Conservation (phyloP, 805 yeast genomes). For the Middelhovenomyces tepae region DNA sequence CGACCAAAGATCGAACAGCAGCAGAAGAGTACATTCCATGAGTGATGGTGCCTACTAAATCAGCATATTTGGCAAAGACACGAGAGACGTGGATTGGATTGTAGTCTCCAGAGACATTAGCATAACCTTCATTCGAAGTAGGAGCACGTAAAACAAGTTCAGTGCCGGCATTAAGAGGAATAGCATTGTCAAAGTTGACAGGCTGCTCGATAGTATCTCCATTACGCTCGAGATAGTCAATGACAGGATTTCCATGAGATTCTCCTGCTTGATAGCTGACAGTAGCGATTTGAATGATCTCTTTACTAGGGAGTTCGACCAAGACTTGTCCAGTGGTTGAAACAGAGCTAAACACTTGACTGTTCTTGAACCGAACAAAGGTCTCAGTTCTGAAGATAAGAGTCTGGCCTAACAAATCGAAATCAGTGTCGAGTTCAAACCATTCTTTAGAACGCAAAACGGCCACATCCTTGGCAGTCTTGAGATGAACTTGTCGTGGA, state of each 20-base stretch:
- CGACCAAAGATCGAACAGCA: constrained; percentile 87
- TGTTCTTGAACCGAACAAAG: constrained; percentile 69
- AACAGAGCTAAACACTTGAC: constrained; percentile 67
- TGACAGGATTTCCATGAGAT: constrained; percentile 95
- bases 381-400: constrained; percentile 87
- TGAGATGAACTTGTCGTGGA: constrained; percentile 70
- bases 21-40: constrained; percentile 99
- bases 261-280: constrained; percentile 84
- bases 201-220: constrained; percentile 95
- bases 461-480: constrained; percentile 80
- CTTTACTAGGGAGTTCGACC: constrained; percentile 88
- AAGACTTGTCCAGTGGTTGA: constrained; percentile 76
- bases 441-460: constrained; percentile 93
- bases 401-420: constrained; percentile 67
- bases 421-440: constrained; percentile 74
- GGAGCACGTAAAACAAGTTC: constrained; percentile 58
- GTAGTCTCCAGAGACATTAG: constrained; percentile 95
- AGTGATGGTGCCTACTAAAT: constrained; percentile 93
- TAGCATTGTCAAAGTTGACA: constrained; percentile 76
- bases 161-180: constrained; percentile 64
- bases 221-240: constrained; percentile 84
- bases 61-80: constrained; percentile 87
- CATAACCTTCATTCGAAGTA: constrained; percentile 92
- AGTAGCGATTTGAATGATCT: constrained; percentile 71
- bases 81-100: constrained; percentile 97